These are phyloP conservation scores for Bothriochloa decipiens DNA, from an alignment of 176 grass and related monocot genomes.

Conservation along the genomic window DNA sequence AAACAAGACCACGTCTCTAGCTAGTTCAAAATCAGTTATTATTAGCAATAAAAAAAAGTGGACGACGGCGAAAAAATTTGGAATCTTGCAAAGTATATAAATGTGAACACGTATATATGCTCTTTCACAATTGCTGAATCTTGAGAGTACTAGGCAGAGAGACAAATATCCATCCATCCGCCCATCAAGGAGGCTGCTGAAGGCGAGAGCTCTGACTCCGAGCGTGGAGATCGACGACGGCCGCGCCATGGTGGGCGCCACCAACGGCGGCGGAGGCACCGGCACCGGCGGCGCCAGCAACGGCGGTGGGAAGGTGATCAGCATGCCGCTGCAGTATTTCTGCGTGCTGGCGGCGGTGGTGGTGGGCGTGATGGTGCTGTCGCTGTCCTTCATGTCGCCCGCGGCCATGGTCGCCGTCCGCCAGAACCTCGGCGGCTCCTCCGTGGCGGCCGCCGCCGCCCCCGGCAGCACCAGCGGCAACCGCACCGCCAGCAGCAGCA, in stretches of 20 bases:
- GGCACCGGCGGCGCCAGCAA: neutral
- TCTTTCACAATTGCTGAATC: constrained; percentile 7
- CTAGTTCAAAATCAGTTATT: neutral
- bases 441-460: neutral
- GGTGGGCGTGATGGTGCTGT: constrained; percentile 50
- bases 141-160: neutral
- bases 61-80: neutral
- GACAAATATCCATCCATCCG: neutral
- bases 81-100: constrained; percentile 4
- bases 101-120: neutral
- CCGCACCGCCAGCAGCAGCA: neutral
- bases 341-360: constrained; percentile 52
- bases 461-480: neutral
- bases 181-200: neutral
- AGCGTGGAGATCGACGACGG: neutral
- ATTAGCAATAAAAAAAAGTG: neutral
- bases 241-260: constrained; percentile 46
- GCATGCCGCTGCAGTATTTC: constrained; percentile 61
- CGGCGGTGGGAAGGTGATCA: constrained; percentile 41
- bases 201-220: neutral
- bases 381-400: constrained; percentile 48
- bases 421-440: constrained; percentile 45
- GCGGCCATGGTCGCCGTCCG: constrained; percentile 47
- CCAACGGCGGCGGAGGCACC: constrained; percentile 24
- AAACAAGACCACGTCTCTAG: neutral